phyloP scores from a whole-genome alignment of 1,139 yeast species.

The Suhomyces kunorum region DNA sequence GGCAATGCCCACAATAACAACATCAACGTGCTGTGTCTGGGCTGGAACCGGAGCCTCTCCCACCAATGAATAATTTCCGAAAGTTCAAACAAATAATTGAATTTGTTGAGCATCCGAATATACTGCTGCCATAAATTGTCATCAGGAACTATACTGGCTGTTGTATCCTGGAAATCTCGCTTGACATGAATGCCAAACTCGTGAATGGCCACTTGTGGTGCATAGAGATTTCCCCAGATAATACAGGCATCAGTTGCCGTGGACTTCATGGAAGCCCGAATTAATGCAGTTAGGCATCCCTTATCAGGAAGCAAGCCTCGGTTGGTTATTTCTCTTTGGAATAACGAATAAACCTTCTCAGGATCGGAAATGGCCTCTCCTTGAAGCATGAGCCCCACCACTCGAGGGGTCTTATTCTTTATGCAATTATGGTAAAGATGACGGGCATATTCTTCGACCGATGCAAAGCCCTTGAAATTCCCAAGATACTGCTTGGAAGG shows the following conservation, averaged over 20 bases:
- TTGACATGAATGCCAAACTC: constrained; percentile 50
- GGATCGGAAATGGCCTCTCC: constrained; percentile 42
- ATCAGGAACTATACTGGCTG: constrained; percentile 41
- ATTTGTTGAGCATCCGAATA: constrained; percentile 50
- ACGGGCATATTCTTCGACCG: constrained; percentile 27
- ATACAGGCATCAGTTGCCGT: constrained; percentile 20
- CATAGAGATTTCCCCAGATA: constrained; percentile 52
- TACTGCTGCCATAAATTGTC: constrained; percentile 53
- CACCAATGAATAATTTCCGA: constrained; percentile 58
- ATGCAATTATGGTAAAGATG: constrained; percentile 22
- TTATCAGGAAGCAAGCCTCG: constrained; percentile 32
- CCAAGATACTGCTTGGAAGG: constrained; percentile 6
- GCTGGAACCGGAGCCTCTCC: constrained; percentile 52
- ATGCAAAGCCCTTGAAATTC: constrained; percentile 16
- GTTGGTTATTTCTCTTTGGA: constrained; percentile 21
- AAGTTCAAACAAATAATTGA: constrained; percentile 51
- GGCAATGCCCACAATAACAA: constrained; percentile 42
- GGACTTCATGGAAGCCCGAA: constrained; percentile 36
- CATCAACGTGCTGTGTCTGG: constrained; percentile 42
- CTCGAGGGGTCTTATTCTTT: constrained; percentile 26
- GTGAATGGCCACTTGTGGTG: constrained; percentile 61
- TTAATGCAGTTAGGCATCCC: constrained; percentile 43
- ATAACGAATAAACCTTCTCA: constrained; percentile 13
- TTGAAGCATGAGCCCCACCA: constrained; percentile 40
- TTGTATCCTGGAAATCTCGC: constrained; percentile 21